phyloP scores from a whole-genome alignment of 345 rosid genomes.

The Hypericum androsaemum region DNA sequence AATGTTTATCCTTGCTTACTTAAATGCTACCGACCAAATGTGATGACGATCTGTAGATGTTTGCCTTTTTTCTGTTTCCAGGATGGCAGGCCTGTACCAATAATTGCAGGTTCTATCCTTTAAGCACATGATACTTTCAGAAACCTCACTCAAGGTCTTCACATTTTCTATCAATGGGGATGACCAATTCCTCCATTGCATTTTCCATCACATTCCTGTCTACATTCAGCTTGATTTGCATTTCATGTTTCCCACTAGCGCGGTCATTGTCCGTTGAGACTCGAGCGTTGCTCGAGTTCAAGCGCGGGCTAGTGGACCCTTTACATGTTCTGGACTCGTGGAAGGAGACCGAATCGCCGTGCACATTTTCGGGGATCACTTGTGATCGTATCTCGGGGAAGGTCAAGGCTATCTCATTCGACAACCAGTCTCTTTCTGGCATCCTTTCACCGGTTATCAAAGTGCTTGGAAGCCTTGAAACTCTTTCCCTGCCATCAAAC shows the following conservation, averaged over 20 bases:
- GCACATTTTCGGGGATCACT: conserved; percentile 48
- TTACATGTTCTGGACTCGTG: conserved; percentile 45
- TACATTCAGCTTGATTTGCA: conserved; percentile 1
- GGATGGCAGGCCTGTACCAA: too few species aligned
- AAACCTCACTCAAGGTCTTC: too few species aligned
- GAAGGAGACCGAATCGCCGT: conserved; percentile 51
- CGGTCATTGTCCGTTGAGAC: conserved; percentile 32
- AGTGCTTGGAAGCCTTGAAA: conserved; percentile 31
- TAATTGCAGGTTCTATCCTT: too few species aligned
- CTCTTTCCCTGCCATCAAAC: conserved; percentile 40
- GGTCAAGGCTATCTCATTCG: conserved; percentile 43
- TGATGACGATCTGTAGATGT: too few species aligned
- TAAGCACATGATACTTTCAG: too few species aligned
- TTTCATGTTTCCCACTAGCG: conserved; percentile 29
- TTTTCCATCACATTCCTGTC: too few species aligned
- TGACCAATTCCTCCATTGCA: too few species aligned
- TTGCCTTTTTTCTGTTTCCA: too few species aligned
- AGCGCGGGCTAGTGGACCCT: conserved; percentile 51
- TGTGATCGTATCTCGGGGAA: conserved; percentile 40
- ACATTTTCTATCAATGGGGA: too few species aligned
- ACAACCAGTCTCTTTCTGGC: conserved; percentile 46
- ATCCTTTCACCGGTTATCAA: conserved; percentile 55
- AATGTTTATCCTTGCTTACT: too few species aligned
- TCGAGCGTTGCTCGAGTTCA: conserved; percentile 58
- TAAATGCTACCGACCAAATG: too few species aligned